phyloP scores from a whole-genome alignment of 2,329 filamentous ascomycete species.

The Purpureocillium takamizusanense region DNA sequence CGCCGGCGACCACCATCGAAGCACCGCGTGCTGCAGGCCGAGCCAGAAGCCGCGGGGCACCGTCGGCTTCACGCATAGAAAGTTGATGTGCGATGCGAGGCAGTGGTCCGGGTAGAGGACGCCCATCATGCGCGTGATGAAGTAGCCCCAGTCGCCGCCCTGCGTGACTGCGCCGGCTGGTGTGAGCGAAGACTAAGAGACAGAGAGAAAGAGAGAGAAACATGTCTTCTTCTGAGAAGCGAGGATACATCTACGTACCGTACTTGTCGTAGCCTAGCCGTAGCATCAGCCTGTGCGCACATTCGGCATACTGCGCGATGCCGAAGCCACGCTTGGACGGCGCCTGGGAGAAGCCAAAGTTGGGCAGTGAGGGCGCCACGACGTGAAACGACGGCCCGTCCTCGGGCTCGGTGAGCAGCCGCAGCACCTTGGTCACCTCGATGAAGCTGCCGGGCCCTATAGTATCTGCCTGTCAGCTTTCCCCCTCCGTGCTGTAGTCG shows the following conservation, averaged over 20 bases:
- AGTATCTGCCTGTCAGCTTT: too few relatives aligned
- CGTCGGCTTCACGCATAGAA: slow-evolving; percentile 2
- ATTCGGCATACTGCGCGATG: slow-evolving; percentile 36
- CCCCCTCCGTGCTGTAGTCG: too few relatives aligned
- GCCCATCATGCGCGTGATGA: slow-evolving; percentile 54
- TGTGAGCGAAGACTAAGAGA: too few relatives aligned
- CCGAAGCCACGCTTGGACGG: slow-evolving; percentile 20
- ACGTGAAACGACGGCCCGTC: slow-evolving; percentile 40
- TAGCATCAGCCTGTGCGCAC: slow-evolving; percentile 59
- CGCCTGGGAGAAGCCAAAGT: slow-evolving; percentile 30
- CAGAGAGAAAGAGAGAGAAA: too few relatives aligned
- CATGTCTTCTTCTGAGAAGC: too few relatives aligned
- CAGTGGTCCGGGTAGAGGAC: slow-evolving; percentile 41
- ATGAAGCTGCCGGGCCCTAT: slow-evolving; percentile 58
- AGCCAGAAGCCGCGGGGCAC: neutral
- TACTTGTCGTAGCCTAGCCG: slow-evolving; percentile 45
- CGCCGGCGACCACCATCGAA: neutral
- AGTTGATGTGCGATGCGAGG: slow-evolving; percentile 47
- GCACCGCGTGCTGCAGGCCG: slow-evolving; percentile 1
- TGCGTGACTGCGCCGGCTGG: slow-evolving; percentile 32
- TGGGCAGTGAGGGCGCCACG: slow-evolving; percentile 49
- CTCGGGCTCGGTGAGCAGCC: slow-evolving; percentile 26
- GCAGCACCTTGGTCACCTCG: slow-evolving; percentile 55
- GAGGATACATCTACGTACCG: slow-evolving; percentile 9
- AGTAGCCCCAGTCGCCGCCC: slow-evolving; percentile 64